Conservation (phyloP, 345 rosid species). For the Populus davidiana region DNA sequence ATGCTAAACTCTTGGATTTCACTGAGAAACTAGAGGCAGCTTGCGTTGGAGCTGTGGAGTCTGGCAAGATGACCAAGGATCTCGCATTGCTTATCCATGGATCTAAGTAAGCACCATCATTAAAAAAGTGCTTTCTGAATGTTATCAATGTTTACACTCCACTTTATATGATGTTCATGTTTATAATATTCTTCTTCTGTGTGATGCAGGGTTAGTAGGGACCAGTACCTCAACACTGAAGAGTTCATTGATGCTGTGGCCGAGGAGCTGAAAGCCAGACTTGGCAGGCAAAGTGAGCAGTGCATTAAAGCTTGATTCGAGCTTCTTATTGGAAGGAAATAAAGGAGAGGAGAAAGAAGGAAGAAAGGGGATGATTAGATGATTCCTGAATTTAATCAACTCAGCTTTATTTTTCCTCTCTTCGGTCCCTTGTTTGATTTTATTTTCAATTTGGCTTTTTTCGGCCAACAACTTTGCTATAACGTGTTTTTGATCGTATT, state of each 20-base stretch:
- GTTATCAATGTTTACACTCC: background rate
- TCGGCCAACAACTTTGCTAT: background rate
- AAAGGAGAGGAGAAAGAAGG: background rate
- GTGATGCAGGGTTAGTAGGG: slow-evolving; percentile 63
- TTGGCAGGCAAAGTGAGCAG: background rate
- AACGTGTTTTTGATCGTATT: background rate
- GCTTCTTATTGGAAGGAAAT: background rate
- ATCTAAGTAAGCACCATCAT: slow-evolving; percentile 48
- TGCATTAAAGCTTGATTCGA: background rate
- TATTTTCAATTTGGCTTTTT: background rate
- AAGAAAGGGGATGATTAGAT: background rate
- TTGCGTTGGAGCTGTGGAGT: slow-evolving; percentile 78
- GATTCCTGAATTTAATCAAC: background rate
- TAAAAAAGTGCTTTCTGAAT: background rate
- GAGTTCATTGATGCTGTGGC: slow-evolving; percentile 98
- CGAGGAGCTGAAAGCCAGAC: slow-evolving; percentile 53
- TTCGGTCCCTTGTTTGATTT: background rate
- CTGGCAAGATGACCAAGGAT: slow-evolving; percentile 99
- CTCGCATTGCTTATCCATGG: slow-evolving; percentile 89
- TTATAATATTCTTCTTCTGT: background rate
- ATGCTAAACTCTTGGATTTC: slow-evolving; percentile 71
- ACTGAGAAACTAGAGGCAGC: slow-evolving; percentile 91
- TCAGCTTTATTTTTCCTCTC: background rate
- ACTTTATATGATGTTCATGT: background rate
- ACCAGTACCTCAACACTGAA: slow-evolving; percentile 77